A percentile compares a stretch with the other conserved stretches of the same genome.
Conservation (phyloP, 225 moss, liverwort and hornwort species). For the Straminergon stramineum region DNA sequence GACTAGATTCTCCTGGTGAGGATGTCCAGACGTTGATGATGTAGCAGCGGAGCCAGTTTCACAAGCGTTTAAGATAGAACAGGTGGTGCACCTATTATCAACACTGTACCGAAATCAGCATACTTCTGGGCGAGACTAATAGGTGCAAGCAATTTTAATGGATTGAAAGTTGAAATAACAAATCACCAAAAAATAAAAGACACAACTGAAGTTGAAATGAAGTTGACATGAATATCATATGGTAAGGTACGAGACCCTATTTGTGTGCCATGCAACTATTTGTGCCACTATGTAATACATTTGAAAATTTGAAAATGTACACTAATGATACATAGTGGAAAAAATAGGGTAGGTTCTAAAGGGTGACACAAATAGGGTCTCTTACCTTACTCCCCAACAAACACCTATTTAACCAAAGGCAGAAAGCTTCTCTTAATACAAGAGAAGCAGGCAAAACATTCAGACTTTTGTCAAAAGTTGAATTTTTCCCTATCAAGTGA, state of each 20-base stretch:
- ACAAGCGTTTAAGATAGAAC: not conserved
- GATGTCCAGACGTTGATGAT: not conserved
- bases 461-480: not conserved
- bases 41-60: not conserved
- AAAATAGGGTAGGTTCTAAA: not conserved
- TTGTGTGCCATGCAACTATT: not conserved
- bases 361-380: not conserved
- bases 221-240: not conserved
- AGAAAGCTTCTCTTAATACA: not conserved
- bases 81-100: not conserved
- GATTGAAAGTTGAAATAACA: not conserved
- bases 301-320: not conserved
- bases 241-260: not conserved
- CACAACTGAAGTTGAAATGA: not conserved
- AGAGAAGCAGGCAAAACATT: not conserved
- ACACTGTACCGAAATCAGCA: not conserved
- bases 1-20: not conserved
- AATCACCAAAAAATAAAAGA: not conserved
- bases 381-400: too few relatives aligned
- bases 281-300: not conserved
- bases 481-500: not conserved
- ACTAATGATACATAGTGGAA: not conserved
- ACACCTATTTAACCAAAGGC: not conserved
- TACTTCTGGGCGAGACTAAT: not conserved
- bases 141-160: not conserved